Conservation (phyloP, 2,329 filamentous ascomycete species). For the Nectriaceae sp. region DNA sequence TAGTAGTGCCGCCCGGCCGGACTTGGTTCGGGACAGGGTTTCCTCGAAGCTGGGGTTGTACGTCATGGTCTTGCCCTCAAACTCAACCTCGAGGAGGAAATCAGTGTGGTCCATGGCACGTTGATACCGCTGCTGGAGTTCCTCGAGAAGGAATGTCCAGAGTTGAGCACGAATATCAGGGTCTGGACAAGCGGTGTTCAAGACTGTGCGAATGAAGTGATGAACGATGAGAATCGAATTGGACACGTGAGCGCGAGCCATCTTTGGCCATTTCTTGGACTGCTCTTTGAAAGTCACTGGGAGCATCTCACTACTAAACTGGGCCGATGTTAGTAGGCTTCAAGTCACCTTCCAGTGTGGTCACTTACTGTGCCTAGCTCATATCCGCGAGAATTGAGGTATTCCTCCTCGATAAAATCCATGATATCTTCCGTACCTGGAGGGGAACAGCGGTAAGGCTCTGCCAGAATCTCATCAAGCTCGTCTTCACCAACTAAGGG, state of each 20-base stretch:
- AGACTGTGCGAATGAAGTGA: slow-evolving; percentile 47
- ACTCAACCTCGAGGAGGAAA: slow-evolving; percentile 47
- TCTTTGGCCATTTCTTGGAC: slow-evolving; percentile 51
- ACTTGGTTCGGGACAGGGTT: slow-evolving; percentile 19
- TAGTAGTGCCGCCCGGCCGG: background rate
- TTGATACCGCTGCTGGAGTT: slow-evolving; percentile 47
- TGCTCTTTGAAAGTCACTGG: slow-evolving; percentile 53
- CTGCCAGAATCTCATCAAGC: slow-evolving; percentile 28
- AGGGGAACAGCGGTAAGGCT: slow-evolving; percentile 17
- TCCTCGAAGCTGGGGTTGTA: slow-evolving; percentile 21
- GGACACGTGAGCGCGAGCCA: slow-evolving; percentile 52
- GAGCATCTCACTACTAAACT: slow-evolving; percentile 43
- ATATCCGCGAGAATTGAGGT: slow-evolving; percentile 44
- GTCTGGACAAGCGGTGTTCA: slow-evolving; percentile 48
- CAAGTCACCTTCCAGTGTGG: too few relatives aligned
- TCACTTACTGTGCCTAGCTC: slow-evolving; percentile 52
- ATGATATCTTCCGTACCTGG: slow-evolving; percentile 38
- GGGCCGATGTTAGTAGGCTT: background rate
- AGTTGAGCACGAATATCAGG: slow-evolving; percentile 43
- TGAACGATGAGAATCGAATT: slow-evolving; percentile 55
- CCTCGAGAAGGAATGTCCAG: slow-evolving; percentile 45
- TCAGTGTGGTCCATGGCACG: slow-evolving; percentile 48
- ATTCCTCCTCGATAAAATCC: slow-evolving; percentile 37
- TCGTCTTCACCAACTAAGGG: slow-evolving; percentile 14
- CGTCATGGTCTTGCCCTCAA: slow-evolving; percentile 23